Base-by-base conservation (phyloP, 1,139 yeast genomes). In the Debaryomyces udenii region DNA sequence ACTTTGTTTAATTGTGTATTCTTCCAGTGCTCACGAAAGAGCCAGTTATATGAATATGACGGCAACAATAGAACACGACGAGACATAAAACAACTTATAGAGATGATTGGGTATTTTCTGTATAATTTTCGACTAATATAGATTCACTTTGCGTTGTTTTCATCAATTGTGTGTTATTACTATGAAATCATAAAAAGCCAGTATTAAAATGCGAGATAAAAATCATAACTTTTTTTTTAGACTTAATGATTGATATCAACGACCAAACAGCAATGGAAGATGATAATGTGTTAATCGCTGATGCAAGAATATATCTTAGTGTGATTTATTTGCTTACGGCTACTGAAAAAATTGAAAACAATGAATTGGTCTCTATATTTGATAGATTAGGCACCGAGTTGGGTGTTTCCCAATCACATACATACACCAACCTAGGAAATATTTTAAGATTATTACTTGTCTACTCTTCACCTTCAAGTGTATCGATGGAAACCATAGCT, bases 391-490 rank as follows among this genome's bases (percentile, higher is more conserved):
- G 37, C 13, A 24, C 37, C 16, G 24, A n/a, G 23, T 15, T 34
- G 16, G 31, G 26, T 16, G 23, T 34, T 26, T 27, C 30, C 15
- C 24, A 26, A n/a, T 22, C 31, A 7, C 37, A 34, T 29, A 35
- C 23, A 28, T 36, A 30, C 30, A 38, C 38, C 18, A 41, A 27
- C 13, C 18, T 35, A n/a, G 20, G 16, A 4, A 52, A 55, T 31
- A 22, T 56, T 4, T 38, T 55, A 14, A 42, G 46, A 7, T 40
- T 50, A 13, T 38, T 56, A 28, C 38, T 56, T 4, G 37, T 48
- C 4, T 51, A 48, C 30, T 42, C 57, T 3, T 50, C 49, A 15
- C 56, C 57, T 4, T 31, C 42, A 9, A 42, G 43, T 15, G 26
- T 49, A 6, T 37, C 46, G 16, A 37, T 46, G 13, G 47, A 39